Conservation (phyloP, 495 filamentous ascomycete species). For the Astrothelium macrocarpum region DNA sequence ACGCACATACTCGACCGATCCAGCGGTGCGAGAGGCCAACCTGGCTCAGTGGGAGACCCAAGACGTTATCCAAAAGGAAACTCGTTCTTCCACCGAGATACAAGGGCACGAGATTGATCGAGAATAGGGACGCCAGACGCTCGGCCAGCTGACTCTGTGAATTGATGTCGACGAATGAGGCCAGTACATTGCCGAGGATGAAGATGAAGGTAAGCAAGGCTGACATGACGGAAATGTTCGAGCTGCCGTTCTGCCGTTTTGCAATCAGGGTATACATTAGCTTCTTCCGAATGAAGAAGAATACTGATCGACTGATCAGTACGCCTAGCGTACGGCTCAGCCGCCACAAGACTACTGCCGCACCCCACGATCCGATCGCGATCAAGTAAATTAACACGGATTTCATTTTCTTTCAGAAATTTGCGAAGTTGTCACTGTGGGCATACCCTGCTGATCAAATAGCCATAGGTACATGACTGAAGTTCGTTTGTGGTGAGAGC, state of each 20-base stretch:
- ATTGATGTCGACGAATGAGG: not conserved
- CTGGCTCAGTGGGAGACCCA: not conserved
- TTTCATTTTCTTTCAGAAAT: not conserved
- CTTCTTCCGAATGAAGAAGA: slow-evolving; percentile 2
- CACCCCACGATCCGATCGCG: not conserved
- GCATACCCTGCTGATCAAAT: too few relatives aligned
- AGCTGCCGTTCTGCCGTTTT: slow-evolving; percentile 2
- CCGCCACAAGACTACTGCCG: not conserved
- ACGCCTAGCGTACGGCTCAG: not conserved
- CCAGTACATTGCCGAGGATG: not conserved
- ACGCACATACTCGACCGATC: not conserved
- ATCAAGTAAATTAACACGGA: not conserved
- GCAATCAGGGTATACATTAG: slow-evolving; percentile 3
- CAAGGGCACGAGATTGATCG: not conserved
- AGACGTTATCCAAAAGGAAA: not conserved
- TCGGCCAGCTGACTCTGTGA: not conserved
- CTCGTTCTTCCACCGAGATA: not conserved
- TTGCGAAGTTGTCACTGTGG: too few relatives aligned
- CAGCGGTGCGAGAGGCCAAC: slow-evolving; percentile 1
- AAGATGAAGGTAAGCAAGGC: not conserved
- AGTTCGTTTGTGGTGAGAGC: too few relatives aligned
- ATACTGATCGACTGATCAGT: not conserved
- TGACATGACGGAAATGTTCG: not conserved
- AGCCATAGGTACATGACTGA: too few relatives aligned
- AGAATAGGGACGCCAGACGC: not conserved